Evolutionary conservation across 495 filamentous ascomycete genomes (phyloP), one percentile per base, ranked within the genome.

Genomic region (Articulospora tetracladia): DNA sequence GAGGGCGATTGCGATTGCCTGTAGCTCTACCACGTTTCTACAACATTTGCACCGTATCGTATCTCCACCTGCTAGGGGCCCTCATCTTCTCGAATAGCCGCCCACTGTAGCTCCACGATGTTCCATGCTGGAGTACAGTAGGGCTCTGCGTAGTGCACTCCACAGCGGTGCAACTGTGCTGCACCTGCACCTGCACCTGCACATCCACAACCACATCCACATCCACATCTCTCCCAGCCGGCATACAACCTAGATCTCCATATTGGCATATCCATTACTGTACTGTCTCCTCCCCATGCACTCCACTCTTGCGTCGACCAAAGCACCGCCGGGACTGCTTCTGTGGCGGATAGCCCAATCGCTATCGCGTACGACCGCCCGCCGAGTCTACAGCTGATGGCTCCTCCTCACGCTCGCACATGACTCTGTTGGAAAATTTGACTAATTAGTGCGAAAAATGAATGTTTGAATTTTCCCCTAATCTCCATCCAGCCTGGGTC

Each of bases 91-190:
- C 56, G 44, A 49, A 58, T 47, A 26, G 11, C 24, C 20, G 34
- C 23, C 34, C 17, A 19, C 26, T 4, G 22, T 36, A 15, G 1
- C 17, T 46, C 47, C 60, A 57, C 60, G 48, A 57, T 53, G 54
- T 53, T 47, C 53, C 26, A 25, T 51, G 47, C 15, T 56, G 60
- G 46, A 62, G 60, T 30, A 28, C 51, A 49, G 55, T 27, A 57
- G 55, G 51, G 20, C 48, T 24, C 28, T 36, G 20, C 19, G n/a
- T 22, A n/a, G 12, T 44, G 8, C 39, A 8, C 39, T 44, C 39
- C 39, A 44, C 39, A 44, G 17, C 39, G n/a, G n/a, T n/a, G n/a
- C n/a, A n/a, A n/a, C n/a, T n/a, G n/a, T n/a, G n/a, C n/a, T n/a
- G n/a, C n/a, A n/a, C n/a, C 22, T 47, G 22, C 12, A 41, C 36